phyloP scores from a whole-genome alignment of 2,329 filamentous ascomycete genomes.

The Xylariaceae sp. region DNA sequence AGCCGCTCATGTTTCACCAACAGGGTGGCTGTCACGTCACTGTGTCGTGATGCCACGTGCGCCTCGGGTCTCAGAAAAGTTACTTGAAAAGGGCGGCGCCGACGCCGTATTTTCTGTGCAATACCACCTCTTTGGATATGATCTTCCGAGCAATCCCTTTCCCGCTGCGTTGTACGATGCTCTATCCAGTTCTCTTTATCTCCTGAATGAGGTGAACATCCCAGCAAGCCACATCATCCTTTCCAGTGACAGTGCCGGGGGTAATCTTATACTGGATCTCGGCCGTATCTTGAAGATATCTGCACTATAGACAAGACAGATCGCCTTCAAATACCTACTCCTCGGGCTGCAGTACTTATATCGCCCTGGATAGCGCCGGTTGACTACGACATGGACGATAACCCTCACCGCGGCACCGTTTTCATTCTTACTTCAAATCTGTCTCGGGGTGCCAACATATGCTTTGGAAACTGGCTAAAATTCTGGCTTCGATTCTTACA shows the following conservation, averaged over 20 bases:
- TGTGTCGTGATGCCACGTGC: conserved; percentile 11
- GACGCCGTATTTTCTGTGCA: conserved; percentile 41
- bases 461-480: conserved; percentile 20
- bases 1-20: too few relatives aligned
- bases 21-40: too few relatives aligned
- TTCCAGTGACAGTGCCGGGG: conserved; percentile 47
- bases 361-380: conserved; percentile 25
- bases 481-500: conserved; percentile 31
- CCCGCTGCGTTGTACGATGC: conserved; percentile 48
- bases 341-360: conserved; percentile 34
- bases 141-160: conserved; percentile 37
- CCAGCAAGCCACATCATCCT: conserved; percentile 39
- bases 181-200: conserved; percentile 41
- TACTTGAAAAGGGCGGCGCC: conserved; percentile 34
- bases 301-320: conserved; percentile 25
- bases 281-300: conserved; percentile 42
- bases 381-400: conserved; percentile 2
- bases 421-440: conserved; percentile 36
- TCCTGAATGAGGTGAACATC: conserved; percentile 37
- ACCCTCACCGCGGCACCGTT: conserved; percentile 29
- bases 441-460: conserved; percentile 38
- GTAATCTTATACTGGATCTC: conserved; percentile 40
- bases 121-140: conserved; percentile 43
- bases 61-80: conserved; percentile 18
- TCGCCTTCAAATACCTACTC: conserved; percentile 5